Evolutionary conservation across 2,329 filamentous ascomycete genomes (phyloP).

Genomic region (Colletotrichum brevisporum): DNA sequence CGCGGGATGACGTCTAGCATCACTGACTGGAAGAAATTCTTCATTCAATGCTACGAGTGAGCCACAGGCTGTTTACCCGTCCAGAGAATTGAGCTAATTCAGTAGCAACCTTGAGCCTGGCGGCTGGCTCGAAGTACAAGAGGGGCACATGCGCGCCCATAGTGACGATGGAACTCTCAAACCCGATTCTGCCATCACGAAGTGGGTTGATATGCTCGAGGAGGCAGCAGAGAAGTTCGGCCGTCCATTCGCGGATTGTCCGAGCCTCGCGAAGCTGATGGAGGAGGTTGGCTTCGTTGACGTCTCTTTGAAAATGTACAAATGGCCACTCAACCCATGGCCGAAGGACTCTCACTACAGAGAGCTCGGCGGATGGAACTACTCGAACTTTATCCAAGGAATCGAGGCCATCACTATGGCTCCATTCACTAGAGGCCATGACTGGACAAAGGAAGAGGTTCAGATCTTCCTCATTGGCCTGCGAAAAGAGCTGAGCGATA

Average conservation of each 20-base stretch:
- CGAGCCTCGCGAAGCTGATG: conserved; percentile 55
- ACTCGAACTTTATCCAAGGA: conserved; percentile 42
- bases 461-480: conserved; percentile 43
- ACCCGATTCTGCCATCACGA: conserved; percentile 8
- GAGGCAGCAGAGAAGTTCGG: neutral
- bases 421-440: conserved; percentile 46
- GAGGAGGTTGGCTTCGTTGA: conserved; percentile 68
- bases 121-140: conserved; percentile 59
- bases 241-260: conserved; percentile 52
- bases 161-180: conserved; percentile 60
- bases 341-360: conserved; percentile 65
- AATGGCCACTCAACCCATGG: conserved; percentile 67
- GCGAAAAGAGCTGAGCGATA: too few relatives aligned
- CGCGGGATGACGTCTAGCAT: conserved; percentile 67
- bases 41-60: conserved; percentile 58
- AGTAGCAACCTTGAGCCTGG: conserved; percentile 54
- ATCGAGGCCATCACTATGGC: conserved; percentile 48
- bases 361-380: conserved; percentile 53
- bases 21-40: conserved; percentile 61
- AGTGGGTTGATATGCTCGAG: neutral
- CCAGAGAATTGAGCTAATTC: neutral
- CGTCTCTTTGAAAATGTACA: conserved; percentile 62
- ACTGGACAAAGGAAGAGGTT: conserved; percentile 45
- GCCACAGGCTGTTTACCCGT: neutral
- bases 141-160: conserved; percentile 53